Base-by-base conservation (phyloP, 805 yeast species). In the Barnettozyma wickerhamii region DNA sequence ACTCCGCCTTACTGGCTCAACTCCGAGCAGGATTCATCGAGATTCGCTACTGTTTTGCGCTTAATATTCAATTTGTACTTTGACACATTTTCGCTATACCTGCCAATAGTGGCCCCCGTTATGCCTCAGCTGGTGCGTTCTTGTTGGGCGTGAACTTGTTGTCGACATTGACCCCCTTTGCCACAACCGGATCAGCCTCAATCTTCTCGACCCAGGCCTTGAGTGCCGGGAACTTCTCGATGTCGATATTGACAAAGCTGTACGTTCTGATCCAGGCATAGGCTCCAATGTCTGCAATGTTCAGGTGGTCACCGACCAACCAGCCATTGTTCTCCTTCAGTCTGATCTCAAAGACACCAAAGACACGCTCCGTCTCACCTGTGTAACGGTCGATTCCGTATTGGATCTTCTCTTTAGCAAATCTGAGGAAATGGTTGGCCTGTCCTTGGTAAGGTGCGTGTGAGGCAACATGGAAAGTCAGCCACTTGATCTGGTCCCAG, bases 381-480 rank as follows among this genome's bases (percentile, higher is more conserved):
- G 50, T 40, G 52, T 71, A 81, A 47, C 85, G 65, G 21, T 71
- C 63, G 37, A 74, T 71, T 15, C 68, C 84, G 52, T 75, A 79
- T 18, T 71, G 76, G 33, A 75, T 52, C 51, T 77, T 72, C 46
- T 75, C 84, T 0, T 63, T 58, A 6, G 81, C 76, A 50, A 42
- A 68, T 5, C 41, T 15, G 2, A 43, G 30, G 53, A 79, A 81
- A 53, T 73, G 79, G 45, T 59, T 55, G 31, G 74, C 75, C 54
- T 79, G 84, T 10, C 86, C 85, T 51, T 72, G 79, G 70, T 71
- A 75, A 42, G 85, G 84, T 24, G 81, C 81, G 30, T 73, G 60
- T 7, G 76, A 75, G 46, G 81, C 78, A 63, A 74, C 69, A 50
- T 77, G 82, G 67, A 76, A 79, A 32, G 67, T 65, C 7, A 73